Evolutionary conservation across 345 rosid species (phyloP), one percentile per base, ranked within the genome.

Genomic region (Gossypium ekmanianum): DNA sequence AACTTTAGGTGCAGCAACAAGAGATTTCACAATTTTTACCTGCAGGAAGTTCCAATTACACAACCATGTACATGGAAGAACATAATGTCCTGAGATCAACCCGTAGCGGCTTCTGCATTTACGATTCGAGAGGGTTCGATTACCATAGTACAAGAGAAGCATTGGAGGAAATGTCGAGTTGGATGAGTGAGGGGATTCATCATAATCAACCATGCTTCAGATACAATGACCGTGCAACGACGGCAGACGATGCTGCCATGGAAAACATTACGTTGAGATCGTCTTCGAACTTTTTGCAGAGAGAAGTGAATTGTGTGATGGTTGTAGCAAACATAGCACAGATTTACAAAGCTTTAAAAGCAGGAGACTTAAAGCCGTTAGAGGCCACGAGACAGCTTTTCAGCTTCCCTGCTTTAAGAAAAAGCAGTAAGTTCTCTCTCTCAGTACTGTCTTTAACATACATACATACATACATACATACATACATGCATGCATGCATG

Each of bases 41-140:
- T 63, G 74, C 26, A 86, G 90, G 84, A 68, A 74, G 68, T 58
- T 76, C 78, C 27, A 50, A 75, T 22, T 68, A 70, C 68, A 78
- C 86, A 3, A 87, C 86, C 1, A 80, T 80, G 84, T 81, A 74
- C 74, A 61, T 89, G 81, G 88, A 87, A 79, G 93, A 85, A 74
- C 91, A 89, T 82, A 89, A 87, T 17, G 87, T 87, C 14, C 57
- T 84, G 77, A 83, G 93, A 75, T 87, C 91, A 22, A 29, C 58
- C 80, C 65, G 79, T 78, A 82, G 76, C 26, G 93, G 93, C 61
- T 84, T 87, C 71, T 89, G 89, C 39, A 81, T 84, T 68, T 87
- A 76, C 11, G 91, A 89, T 79, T 87, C 91, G 8, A 83, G 91
- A 55, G 93, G 93, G 29, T 83, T 84, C 55, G 41, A 68, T 68